Evolutionary conservation across 208 protist genomes (phyloP), one percentile per base, ranked within the genome.

Genomic region (Lotmaria passim): DNA sequence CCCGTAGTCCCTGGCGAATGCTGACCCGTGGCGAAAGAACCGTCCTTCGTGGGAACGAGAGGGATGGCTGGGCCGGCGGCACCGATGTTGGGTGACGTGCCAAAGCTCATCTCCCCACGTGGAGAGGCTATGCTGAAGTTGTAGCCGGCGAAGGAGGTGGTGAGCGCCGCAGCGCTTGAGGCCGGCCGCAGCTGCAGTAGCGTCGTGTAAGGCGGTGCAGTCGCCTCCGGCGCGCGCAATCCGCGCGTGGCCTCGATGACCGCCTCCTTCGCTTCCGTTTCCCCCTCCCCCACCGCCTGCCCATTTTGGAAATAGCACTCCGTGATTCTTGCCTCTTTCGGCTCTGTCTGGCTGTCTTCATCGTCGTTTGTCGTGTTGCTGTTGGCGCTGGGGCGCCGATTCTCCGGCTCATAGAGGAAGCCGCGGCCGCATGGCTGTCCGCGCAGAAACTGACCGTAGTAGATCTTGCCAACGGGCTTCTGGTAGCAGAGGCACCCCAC

Each of bases 371-470:
- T n/a, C n/a, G n/a, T n/a, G n/a, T n/a, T n/a, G n/a, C n/a, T n/a
- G n/a, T n/a, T n/a, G n/a, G n/a, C n/a, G n/a, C n/a, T n/a, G n/a
- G n/a, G n/a, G n/a, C n/a, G 30, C n/a, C 6, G n/a, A 12, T 12
- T 50, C 19, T 60, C 66, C 34, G 56, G 59, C 56, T 73, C 56
- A 56, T 62, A 75, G 46, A 79, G 21, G 23, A 64, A 75, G 14
- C 83, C 87, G 33, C 78, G 59, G 24, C 90, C 90, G 64, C 86
- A 84, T 34, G 83, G 85, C 57, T 79, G 69, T 31, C 87, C 82
- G 15, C 86, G 56, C 17, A 83, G 19, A 43, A 90, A 94, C 53
- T 80, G 63, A 7, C 86, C 86, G 43, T 83, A 71, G 71, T 90
- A 92, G 17, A 61, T 21, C 39, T 85, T 75, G 19, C 85, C 82